Evolutionary conservation across 2,329 filamentous ascomycete species (phyloP), one percentile per base, ranked within the genome.

Genomic region (Scedosporium aurantiacum): DNA sequence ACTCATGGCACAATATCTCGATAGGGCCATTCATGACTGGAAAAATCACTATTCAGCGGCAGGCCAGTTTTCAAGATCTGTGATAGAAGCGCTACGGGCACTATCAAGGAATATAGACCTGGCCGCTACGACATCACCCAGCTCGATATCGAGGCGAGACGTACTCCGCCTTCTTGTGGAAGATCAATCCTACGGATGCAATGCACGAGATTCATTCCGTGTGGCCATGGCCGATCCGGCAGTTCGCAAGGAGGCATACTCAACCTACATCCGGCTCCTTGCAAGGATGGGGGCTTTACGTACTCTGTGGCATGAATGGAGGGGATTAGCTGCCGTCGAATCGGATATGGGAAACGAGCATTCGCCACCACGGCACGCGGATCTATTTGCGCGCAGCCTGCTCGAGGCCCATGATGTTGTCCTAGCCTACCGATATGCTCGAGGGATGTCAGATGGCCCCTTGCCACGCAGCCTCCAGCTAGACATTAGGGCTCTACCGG

Each of bases 231-330:
- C 50, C 12, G 21, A 27, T 18, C 18, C 18, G 21, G 27, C 16
- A 14, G 50, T 25, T 4, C 45, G 47, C 27, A 4, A 43, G 16
- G 12, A 10, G 14, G n/a, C 45, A 2, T 55, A 41, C 21, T 3
- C 47, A 16, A n/a, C 27, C 6, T 61, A 61, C 37, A 37, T 61
- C 12, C 25, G 18, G 3, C n/a, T 57, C 16, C 18, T 61, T 14
- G 60, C 52, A 16, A 32, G 25, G 32, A 21, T 61, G 21, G 60
- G 60, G 14, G 60, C 60, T 2, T 21, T 60, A 16, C 23, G 58
- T 4, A 60, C 28, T 10, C 25, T 60, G 8, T 60, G 58, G 58
- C n/a, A 52, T 10, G 45, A 55, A 40, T 60, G 58, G 47, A 23
- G 18, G 16, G 43, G 10, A n/a, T 28, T 32, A 27, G 27, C 40